Percentiles rank a stretch among this genome's conserved stretches.
Evolutionary conservation across 345 rosid species (phyloP).

Genomic region (Syzygium aqueum): DNA sequence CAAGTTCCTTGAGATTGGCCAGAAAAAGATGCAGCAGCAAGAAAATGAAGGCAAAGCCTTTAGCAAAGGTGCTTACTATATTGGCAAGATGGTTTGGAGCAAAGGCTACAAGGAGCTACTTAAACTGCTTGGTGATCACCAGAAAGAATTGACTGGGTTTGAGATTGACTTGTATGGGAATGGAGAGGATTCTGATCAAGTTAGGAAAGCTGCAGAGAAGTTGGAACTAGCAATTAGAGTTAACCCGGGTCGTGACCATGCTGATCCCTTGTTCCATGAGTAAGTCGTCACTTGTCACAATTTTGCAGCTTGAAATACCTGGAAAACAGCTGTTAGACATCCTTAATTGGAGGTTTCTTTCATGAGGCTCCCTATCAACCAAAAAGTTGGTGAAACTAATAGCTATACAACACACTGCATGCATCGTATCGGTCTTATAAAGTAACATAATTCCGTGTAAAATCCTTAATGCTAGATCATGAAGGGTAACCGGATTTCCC

Average conservation of each 20-base stretch:
- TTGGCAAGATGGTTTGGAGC: conserved; percentile 97
- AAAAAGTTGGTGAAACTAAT: not conserved
- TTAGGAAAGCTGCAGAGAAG: conserved; percentile 56
- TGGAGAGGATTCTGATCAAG: conserved; percentile 79
- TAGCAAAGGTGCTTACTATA: conserved; percentile 76
- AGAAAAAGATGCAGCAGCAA: conserved; percentile 48
- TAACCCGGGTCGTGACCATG: conserved; percentile 81
- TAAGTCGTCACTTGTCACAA: conserved; percentile 31
- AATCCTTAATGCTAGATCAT: not conserved
- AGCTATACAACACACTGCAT: not conserved
- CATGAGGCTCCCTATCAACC: not conserved
- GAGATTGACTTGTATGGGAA: conserved; percentile 79
- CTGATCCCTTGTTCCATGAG: conserved; percentile 81
- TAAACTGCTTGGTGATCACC: conserved; percentile 57
- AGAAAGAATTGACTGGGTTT: conserved; percentile 54
- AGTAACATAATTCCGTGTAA: not conserved
- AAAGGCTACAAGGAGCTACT: conserved; percentile 94
- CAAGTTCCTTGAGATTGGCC: conserved; percentile 77
- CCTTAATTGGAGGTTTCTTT: not conserved
- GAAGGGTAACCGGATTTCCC: not conserved
- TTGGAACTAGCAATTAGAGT: conserved; percentile 52
- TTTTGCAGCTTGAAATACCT: not conserved
- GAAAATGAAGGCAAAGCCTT: conserved; percentile 41
- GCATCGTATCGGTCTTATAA: not conserved
- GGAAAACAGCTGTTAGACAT: not conserved